A percentile compares a stretch with the other conserved stretches of the same genome.
These are phyloP conservation scores for Pezicula neosporulosa DNA, from an alignment of 2,329 filamentous ascomycete genomes.

Conservation along the genomic window DNA sequence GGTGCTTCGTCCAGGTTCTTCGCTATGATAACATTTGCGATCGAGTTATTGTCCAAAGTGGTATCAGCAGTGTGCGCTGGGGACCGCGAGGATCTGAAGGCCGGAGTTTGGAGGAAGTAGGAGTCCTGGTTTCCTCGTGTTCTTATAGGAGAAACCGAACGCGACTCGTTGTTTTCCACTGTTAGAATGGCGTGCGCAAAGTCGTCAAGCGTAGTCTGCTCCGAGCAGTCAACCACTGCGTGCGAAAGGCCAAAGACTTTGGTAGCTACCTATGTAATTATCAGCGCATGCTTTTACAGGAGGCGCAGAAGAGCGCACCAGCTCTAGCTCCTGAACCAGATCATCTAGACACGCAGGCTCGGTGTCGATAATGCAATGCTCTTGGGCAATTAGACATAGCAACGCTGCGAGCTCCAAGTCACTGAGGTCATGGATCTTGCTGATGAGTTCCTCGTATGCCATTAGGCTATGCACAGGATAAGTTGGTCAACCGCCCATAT, in stretches of 20 bases:
- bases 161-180: slow-evolving; percentile 18
- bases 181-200: slow-evolving; percentile 65
- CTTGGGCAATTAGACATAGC: slow-evolving; percentile 73
- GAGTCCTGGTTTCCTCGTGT: slow-evolving; percentile 24
- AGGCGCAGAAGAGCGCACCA: slow-evolving; percentile 44
- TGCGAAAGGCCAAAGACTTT: slow-evolving; percentile 71
- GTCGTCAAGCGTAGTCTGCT: slow-evolving; percentile 73
- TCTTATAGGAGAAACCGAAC: slow-evolving; percentile 21
- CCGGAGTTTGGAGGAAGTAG: slow-evolving; percentile 25
- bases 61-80: slow-evolving; percentile 29
- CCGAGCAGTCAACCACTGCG: slow-evolving; percentile 68
- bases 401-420: slow-evolving; percentile 86
- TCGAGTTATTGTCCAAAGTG: slow-evolving; percentile 43
- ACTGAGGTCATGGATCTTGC: slow-evolving; percentile 73
- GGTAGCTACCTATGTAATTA: slow-evolving; percentile 52
- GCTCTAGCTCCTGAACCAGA: slow-evolving; percentile 68
- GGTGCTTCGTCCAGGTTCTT: slow-evolving; percentile 73
- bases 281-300: slow-evolving; percentile 3
- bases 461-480: slow-evolving; percentile 36
- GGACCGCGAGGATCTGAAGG: slow-evolving; percentile 24
- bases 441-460: slow-evolving; percentile 59
- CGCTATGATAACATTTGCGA: slow-evolving; percentile 81
- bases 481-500: slow-evolving; percentile 16
- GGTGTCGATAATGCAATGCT: slow-evolving; percentile 87
- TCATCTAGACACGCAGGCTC: slow-evolving; percentile 58